phyloP scores from a whole-genome alignment of 441 rosid genomes.

The Pelargonium exstipulatum region DNA sequence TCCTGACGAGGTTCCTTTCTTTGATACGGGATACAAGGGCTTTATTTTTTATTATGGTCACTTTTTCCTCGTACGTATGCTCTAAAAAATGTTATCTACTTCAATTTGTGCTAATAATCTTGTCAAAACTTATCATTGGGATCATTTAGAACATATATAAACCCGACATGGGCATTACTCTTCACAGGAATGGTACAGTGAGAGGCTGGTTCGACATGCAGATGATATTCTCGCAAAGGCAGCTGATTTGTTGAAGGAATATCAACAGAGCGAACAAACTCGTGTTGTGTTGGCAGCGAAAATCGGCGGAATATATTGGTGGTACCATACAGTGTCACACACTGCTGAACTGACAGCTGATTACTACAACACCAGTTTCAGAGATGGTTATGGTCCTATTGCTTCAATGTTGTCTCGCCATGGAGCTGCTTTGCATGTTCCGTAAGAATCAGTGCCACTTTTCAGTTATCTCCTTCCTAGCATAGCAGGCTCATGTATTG shows the following conservation, averaged over 20 bases:
- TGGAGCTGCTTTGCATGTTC: conserved; percentile 55
- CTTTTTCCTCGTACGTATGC: conserved; percentile 53
- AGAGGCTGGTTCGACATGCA: conserved; percentile 58
- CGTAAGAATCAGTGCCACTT: conserved; percentile 30
- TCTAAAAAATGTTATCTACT: conserved; percentile 6
- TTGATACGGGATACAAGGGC: conserved; percentile 51
- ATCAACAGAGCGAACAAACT: conserved; percentile 32
- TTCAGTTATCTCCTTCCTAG: too few relatives aligned
- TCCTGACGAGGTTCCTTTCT: conserved; percentile 51
- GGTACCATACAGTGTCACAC: conserved; percentile 64
- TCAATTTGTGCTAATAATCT: neutral
- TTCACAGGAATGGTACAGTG: conserved; percentile 59
- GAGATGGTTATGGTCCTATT: conserved; percentile 66
- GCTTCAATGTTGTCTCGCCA: conserved; percentile 59
- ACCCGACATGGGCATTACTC: conserved; percentile 6
- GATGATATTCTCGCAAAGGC: conserved; percentile 59
- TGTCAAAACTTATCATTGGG: neutral
- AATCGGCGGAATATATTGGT: conserved; percentile 69
- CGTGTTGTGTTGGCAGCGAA: conserved; percentile 48
- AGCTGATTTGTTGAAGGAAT: conserved; percentile 31
- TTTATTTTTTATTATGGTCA: conserved; percentile 64
- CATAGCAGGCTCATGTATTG: neutral
- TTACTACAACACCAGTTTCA: conserved; percentile 56
- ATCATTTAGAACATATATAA: neutral
- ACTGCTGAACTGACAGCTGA: conserved; percentile 75